Evolutionary conservation across 768 basidiomycete species (phyloP).

Genomic region (Grammothele lineata): DNA sequence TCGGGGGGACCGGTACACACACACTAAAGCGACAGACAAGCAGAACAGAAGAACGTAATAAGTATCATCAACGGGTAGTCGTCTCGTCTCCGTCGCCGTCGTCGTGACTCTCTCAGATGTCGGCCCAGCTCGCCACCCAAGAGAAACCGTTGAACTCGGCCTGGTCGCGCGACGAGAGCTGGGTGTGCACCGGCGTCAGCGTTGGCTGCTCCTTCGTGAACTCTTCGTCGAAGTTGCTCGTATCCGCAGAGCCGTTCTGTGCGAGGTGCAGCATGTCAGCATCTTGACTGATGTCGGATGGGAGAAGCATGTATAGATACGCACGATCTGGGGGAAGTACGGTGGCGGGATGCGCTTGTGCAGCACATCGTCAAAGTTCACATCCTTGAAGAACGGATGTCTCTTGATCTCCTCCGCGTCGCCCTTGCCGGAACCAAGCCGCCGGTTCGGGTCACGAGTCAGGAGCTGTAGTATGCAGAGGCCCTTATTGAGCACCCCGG

Average conservation of each 20-base stretch:
- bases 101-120: conserved; percentile 22
- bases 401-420: conserved; percentile 97
- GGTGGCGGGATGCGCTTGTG: conserved; percentile 96
- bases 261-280: background rate
- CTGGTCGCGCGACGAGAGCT: conserved; percentile 86
- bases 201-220: conserved; percentile 97
- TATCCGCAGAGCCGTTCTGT: conserved; percentile 81
- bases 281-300: background rate
- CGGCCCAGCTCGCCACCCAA: conserved; percentile 56
- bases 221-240: conserved; percentile 94
- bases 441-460: conserved; percentile 85
- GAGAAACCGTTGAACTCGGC: conserved; percentile 96
- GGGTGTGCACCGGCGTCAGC: conserved; percentile 94
- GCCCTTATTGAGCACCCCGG: background rate
- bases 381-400: conserved; percentile 98
- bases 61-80: conserved; percentile 16
- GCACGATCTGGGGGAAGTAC: conserved; percentile 93
- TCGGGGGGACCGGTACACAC: conserved; percentile 8
- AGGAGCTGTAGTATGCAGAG: conserved; percentile 56
- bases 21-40: conserved; percentile 5
- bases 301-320: conserved; percentile 26
- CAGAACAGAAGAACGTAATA: conserved; percentile 21
- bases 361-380: conserved; percentile 94
- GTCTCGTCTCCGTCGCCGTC: no score
- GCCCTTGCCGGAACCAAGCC: conserved; percentile 85